phyloP scores from a whole-genome alignment of 116 monocot species.

The Thalassia testudinum region DNA sequence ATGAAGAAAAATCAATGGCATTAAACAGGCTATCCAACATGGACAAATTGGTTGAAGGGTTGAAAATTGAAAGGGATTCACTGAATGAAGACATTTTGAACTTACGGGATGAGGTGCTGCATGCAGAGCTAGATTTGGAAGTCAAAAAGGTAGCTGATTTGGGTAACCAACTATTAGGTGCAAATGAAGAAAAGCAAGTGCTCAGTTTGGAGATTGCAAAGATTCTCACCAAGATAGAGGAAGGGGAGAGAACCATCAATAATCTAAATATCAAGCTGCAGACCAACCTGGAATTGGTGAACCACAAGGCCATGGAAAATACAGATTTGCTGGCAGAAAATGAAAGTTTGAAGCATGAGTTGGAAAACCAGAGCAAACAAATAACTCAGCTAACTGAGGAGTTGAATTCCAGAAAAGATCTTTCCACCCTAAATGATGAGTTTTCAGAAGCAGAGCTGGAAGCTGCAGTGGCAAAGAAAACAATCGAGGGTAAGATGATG shows the following conservation, averaged over 20 bases:
- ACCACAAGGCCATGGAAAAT: conserved; percentile 3
- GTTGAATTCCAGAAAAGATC: conserved; percentile 3
- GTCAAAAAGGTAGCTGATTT: conserved; percentile 4
- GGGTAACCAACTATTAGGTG: neutral
- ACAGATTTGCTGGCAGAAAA: conserved; percentile 3
- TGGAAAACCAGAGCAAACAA: conserved; percentile 1
- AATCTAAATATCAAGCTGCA: conserved; percentile 2
- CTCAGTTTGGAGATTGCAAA: neutral
- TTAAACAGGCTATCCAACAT: conserved; percentile 6
- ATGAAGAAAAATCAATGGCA: conserved; percentile 10
- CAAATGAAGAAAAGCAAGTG: conserved; percentile 9
- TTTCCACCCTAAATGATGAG: neutral
- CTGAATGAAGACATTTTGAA: neutral
- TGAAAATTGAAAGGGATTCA: conserved; percentile 13
- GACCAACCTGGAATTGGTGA: neutral
- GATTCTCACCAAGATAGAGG: conserved; percentile 1
- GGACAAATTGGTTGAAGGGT: conserved; percentile 9
- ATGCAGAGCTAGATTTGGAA: conserved; percentile 3
- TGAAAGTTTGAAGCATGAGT: conserved; percentile 1
- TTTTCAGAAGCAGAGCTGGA: neutral
- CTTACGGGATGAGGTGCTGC: conserved; percentile 1
- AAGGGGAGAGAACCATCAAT: conserved; percentile 3
- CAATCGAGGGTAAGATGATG: neutral
- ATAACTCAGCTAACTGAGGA: conserved; percentile 1
- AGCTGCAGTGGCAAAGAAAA: neutral